A percentile compares a stretch with the other conserved stretches of the same genome.
phyloP scores from a whole-genome alignment of 768 basidiomycete species.

The Boletus rubescentipes region DNA sequence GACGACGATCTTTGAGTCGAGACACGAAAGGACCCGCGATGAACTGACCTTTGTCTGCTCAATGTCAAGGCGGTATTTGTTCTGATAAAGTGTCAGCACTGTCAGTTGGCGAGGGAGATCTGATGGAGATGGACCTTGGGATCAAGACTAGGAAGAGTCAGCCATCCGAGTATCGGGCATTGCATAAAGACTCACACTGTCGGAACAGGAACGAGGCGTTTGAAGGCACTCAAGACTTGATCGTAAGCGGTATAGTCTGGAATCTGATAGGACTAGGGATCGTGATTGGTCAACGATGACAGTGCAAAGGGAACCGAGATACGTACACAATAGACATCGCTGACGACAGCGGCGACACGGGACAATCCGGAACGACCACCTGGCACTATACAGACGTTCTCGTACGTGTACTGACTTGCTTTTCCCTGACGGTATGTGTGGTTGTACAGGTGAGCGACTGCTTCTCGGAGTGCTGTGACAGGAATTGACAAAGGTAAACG shows the following conservation, averaged over 20 bases:
- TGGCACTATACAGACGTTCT: conserved; percentile 94
- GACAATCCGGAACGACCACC: conserved; percentile 90
- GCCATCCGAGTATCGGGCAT: not conserved
- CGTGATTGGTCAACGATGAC: not conserved
- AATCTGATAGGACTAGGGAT: conserved; percentile 73
- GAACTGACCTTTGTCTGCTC: conserved; percentile 65
- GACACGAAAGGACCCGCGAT: not conserved
- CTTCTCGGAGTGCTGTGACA: conserved; percentile 69
- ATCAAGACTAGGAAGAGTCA: conserved; percentile 40
- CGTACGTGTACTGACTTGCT: conserved; percentile 80
- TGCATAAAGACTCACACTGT: conserved; percentile 61
- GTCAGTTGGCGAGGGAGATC: not conserved
- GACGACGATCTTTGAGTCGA: not conserved
- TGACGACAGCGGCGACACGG: conserved; percentile 87
- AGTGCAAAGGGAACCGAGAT: not conserved
- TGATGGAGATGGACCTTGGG: conserved; percentile 35
- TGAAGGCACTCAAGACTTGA: conserved; percentile 83
- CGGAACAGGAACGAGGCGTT: conserved; percentile 85
- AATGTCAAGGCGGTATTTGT: conserved; percentile 75
- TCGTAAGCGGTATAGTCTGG: conserved; percentile 92
- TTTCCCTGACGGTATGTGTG: conserved; percentile 81
- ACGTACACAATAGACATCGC: conserved; percentile 80
- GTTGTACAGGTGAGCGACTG: conserved; percentile 90
- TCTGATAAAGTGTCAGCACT: conserved; percentile 30
- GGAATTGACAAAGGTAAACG: conserved; percentile 1